Percentiles rank a stretch among this genome's conserved stretches.
Evolutionary conservation across 2,329 filamentous ascomycete species (phyloP).

Genomic region (Exophiala sp.): DNA sequence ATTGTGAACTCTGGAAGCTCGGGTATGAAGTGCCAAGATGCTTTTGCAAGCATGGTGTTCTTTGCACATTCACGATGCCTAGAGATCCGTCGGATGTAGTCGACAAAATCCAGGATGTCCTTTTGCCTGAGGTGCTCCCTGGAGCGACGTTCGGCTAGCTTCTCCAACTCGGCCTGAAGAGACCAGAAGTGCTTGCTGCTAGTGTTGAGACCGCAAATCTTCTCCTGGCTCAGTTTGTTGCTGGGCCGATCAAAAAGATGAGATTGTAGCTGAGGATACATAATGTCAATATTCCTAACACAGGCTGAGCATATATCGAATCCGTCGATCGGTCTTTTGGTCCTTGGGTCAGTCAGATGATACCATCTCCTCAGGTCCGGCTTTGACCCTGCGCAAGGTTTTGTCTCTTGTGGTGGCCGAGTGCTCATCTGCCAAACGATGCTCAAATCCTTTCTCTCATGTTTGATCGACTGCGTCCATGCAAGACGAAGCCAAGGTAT

Average conservation of each 20-base stretch:
- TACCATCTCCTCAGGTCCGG: conserved; percentile 66
- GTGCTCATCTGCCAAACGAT: conserved; percentile 65
- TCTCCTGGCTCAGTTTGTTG: conserved; percentile 44
- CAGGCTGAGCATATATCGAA: conserved; percentile 77
- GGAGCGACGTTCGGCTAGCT: conserved; percentile 46
- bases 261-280: conserved; percentile 66
- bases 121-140: conserved; percentile 38
- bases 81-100: conserved; percentile 59
- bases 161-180: conserved; percentile 56
- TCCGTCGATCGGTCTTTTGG: conserved; percentile 60
- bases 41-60: conserved; percentile 59
- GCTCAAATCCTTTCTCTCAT: conserved; percentile 61
- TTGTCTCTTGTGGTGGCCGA: conserved; percentile 54
- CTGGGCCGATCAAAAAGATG: conserved; percentile 23
- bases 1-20: conserved; percentile 74
- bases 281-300: conserved; percentile 64
- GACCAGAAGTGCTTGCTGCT: conserved; percentile 54
- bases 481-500: conserved; percentile 80
- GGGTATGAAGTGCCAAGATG: conserved; percentile 74
- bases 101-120: conserved; percentile 60
- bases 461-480: conserved; percentile 74
- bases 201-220: conserved; percentile 68
- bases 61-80: conserved; percentile 61
- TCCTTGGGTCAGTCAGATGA: conserved; percentile 66
- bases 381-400: conserved; percentile 58